Percentiles rank a stretch among this genome's conserved stretches.
Conservation (phyloP, 768 basidiomycete species). For the Glaciozyma martinii region DNA sequence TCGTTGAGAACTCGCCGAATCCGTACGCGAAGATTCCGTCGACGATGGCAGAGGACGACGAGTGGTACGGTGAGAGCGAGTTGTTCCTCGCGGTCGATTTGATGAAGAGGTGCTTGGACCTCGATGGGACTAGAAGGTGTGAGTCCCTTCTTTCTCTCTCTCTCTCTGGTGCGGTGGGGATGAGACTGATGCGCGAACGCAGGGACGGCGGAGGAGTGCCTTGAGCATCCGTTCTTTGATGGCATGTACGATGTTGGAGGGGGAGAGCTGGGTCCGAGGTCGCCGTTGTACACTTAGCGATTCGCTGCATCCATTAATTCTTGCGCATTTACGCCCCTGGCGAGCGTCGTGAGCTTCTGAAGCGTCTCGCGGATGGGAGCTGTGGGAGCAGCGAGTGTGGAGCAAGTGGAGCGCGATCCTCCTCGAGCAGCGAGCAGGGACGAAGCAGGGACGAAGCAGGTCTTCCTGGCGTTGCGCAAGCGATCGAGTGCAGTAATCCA, state of each 20-base stretch:
- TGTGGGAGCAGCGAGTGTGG: too few species aligned
- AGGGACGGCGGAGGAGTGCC: conserved; percentile 64
- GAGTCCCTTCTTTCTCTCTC: background rate
- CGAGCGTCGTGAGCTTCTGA: too few species aligned
- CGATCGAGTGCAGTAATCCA: too few species aligned
- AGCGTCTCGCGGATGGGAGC: too few species aligned
- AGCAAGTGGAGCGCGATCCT: too few species aligned
- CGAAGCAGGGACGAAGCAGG: too few species aligned
- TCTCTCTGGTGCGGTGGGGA: background rate
- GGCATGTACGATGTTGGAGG: conserved; percentile 21
- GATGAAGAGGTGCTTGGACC: conserved; percentile 60
- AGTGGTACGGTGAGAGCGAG: conserved; percentile 42
- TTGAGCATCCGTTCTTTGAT: conserved; percentile 70
- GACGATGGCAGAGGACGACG: conserved; percentile 6
- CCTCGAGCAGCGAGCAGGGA: too few species aligned
- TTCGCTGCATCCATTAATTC: too few species aligned
- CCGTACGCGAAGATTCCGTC: conserved; percentile 38
- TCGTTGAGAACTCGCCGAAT: conserved; percentile 47
- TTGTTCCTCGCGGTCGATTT: conserved; percentile 65
- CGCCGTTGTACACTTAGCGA: background rate
- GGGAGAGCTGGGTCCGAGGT: background rate
- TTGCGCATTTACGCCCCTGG: too few species aligned
- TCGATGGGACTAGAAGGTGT: conserved; percentile 60
- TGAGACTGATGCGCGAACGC: conserved; percentile 70
- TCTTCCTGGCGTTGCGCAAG: too few species aligned